These are phyloP conservation scores for Colletotrichum gigasporum DNA, from an alignment of 2,329 filamentous ascomycete genomes.

Conservation along the genomic window DNA sequence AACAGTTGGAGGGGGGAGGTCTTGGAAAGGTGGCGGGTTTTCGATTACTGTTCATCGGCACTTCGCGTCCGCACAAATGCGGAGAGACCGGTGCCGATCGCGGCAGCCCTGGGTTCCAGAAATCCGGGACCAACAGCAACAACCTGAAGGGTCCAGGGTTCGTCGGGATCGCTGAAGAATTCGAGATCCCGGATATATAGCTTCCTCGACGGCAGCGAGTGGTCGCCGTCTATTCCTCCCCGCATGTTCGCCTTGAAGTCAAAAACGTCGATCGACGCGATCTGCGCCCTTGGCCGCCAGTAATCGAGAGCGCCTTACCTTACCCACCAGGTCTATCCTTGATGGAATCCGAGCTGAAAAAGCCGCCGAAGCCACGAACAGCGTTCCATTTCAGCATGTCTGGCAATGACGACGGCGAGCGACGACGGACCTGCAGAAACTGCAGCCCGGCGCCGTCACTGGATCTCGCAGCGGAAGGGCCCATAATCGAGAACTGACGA, in stretches of 20 bases:
- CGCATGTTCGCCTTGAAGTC: constrained; percentile 23
- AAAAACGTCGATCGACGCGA: constrained; percentile 17
- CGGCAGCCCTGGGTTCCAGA: constrained; percentile 20
- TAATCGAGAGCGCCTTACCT: constrained; percentile 15
- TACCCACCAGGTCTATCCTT: constrained; percentile 28
- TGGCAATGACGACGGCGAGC: neutral
- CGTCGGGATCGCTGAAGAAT: constrained; percentile 24
- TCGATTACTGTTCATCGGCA: constrained; percentile 12
- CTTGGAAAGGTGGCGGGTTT: neutral
- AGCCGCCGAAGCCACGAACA: constrained; percentile 25
- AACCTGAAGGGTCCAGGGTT: constrained; percentile 16
- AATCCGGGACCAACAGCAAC: constrained; percentile 15
- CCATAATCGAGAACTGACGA: constrained; percentile 26
- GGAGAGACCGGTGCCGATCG: constrained; percentile 15
- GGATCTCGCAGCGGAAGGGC: constrained; percentile 29
- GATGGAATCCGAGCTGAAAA: neutral
- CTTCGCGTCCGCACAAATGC: neutral
- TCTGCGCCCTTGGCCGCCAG: constrained; percentile 13
- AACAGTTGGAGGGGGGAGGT: neutral
- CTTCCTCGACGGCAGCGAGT: neutral
- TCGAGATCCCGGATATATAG: constrained; percentile 17
- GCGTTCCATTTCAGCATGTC: neutral
- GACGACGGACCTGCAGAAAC: constrained; percentile 28
- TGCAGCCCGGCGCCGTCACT: constrained; percentile 23
- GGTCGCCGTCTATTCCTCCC: neutral